Evolutionary conservation across 2,329 filamentous ascomycete genomes (phyloP).

Genomic region (Cryphonectria carpinicola): DNA sequence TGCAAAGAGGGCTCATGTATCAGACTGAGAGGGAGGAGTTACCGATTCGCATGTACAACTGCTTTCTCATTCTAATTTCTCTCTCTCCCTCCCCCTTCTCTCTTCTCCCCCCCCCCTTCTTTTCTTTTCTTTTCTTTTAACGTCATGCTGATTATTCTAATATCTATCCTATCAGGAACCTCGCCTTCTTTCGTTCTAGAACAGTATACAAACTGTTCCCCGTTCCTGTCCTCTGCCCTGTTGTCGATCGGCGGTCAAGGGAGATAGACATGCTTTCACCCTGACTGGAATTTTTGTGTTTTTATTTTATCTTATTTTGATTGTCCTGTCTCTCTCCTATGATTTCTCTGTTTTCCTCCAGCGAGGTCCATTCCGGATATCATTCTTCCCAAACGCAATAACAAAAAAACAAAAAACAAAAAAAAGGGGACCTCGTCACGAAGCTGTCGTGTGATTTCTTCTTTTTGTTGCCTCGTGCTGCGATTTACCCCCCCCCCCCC

Average conservation of each 20-base stretch:
- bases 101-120: background rate
- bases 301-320: background rate
- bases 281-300: background rate
- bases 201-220: background rate
- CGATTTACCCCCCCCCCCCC: too few species aligned
- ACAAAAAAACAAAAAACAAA: background rate
- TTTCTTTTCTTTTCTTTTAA: background rate
- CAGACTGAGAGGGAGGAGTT: background rate
- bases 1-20: background rate
- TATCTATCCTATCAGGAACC: background rate
- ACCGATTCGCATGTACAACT: background rate
- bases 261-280: slow-evolving; percentile 8
- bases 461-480: background rate
- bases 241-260: slow-evolving; percentile 16
- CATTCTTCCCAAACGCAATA: background rate
- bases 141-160: background rate
- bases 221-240: slow-evolving; percentile 1
- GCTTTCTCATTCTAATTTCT: background rate
- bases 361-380: slow-evolving; percentile 19
- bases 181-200: background rate
- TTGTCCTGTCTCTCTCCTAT: slow-evolving; percentile 6
- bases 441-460: background rate
- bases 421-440: background rate
- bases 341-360: slow-evolving; percentile 11
- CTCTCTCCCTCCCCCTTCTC: background rate